A percentile compares a stretch with the other conserved stretches of the same genome.
Conservation (phyloP, 1,284 basidiomycete species). For the Mrakiaceae sp. region DNA sequence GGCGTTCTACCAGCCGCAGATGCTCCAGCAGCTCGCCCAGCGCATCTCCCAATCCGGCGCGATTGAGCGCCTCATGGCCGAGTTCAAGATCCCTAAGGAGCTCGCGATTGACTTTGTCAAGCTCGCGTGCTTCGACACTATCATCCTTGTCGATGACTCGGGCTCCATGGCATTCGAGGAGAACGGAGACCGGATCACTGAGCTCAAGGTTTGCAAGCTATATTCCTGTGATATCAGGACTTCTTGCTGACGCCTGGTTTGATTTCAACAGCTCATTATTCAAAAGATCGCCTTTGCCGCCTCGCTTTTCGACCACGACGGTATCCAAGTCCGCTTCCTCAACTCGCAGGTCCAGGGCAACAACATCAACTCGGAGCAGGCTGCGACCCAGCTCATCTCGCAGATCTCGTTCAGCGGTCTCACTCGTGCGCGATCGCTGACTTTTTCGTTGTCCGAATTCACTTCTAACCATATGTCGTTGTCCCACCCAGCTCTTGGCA, state of each 20-base stretch:
- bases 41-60: slow-evolving; percentile 34
- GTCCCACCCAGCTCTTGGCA: no score
- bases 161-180: slow-evolving; percentile 37
- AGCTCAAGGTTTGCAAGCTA: slow-evolving; percentile 29
- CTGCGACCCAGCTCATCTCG: slow-evolving; percentile 33
- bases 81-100: slow-evolving; percentile 38
- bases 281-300: slow-evolving; percentile 35
- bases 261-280: background rate
- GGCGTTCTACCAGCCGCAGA: slow-evolving; percentile 38
- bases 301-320: slow-evolving; percentile 39
- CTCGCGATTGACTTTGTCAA: slow-evolving; percentile 37
- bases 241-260: no score
- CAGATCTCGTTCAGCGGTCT: slow-evolving; percentile 39
- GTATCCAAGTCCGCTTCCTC: slow-evolving; percentile 39
- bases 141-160: slow-evolving; percentile 37
- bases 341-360: slow-evolving; percentile 37
- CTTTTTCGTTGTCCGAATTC: background rate
- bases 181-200: slow-evolving; percentile 35
- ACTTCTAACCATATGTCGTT: no score
- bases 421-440: slow-evolving; percentile 4
- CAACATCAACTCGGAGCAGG: slow-evolving; percentile 34
- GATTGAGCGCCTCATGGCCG: slow-evolving; percentile 32
- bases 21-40: slow-evolving; percentile 35
- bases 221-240: slow-evolving; percentile 10
- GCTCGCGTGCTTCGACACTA: slow-evolving; percentile 33